Evolutionary conservation across 1,284 basidiomycete genomes (phyloP).

Genomic region (Fomitopsis pinicola): DNA sequence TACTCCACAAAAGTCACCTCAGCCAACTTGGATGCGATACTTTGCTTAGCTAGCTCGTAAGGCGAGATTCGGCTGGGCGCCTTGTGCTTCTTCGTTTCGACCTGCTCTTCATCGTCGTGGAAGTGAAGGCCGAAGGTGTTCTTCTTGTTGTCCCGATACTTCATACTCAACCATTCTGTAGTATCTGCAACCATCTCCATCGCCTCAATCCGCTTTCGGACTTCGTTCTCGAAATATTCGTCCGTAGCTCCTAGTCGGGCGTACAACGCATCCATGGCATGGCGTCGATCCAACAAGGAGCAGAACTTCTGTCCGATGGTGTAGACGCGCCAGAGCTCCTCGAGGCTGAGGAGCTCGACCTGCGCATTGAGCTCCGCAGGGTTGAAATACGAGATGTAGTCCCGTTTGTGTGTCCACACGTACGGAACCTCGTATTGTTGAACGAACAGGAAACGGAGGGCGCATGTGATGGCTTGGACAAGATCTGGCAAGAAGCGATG

Average conservation of each 20-base stretch:
- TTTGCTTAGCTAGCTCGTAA: slow-evolving; percentile 85
- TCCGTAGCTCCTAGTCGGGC: slow-evolving; percentile 59
- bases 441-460: slow-evolving; percentile 83
- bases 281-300: slow-evolving; percentile 74
- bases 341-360: slow-evolving; percentile 67
- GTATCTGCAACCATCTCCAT: slow-evolving; percentile 92
- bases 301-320: slow-evolving; percentile 83
- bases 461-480: slow-evolving; percentile 76
- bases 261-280: slow-evolving; percentile 63
- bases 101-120: slow-evolving; percentile 61
- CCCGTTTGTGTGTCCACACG: slow-evolving; percentile 91
- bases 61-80: slow-evolving; percentile 82
- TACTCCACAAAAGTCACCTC: slow-evolving; percentile 43
- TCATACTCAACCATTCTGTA: slow-evolving; percentile 88
- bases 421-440: slow-evolving; percentile 93
- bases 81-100: slow-evolving; percentile 66
- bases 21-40: slow-evolving; percentile 70
- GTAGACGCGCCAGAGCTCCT: slow-evolving; percentile 88
- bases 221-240: slow-evolving; percentile 68
- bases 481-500: slow-evolving; percentile 65
- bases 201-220: slow-evolving; percentile 60
- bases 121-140: slow-evolving; percentile 68
- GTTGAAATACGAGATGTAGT: slow-evolving; percentile 82
- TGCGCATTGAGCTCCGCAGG: slow-evolving; percentile 48
- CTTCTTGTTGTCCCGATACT: slow-evolving; percentile 76